phyloP scores from a whole-genome alignment of 129 eudicot genomes.

The carrot (Daucus carota) region DH1_v3.0 NC_030383.2:49286501-49287000 shows the following conservation, averaged over 20 bases:
- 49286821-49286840: not conserved
- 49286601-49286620: slow-evolving; percentile 59
- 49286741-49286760: not conserved
- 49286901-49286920: not conserved
- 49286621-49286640: slow-evolving; percentile 67
- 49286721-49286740: slow-evolving; percentile 82
- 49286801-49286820: not conserved
- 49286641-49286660: slow-evolving; percentile 58
- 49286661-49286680: slow-evolving; percentile 82
- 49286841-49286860: not conserved
- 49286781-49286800: not conserved
- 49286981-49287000: slow-evolving; percentile 51
- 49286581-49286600: slow-evolving; percentile 82
- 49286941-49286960: not conserved
- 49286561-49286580: slow-evolving; percentile 54
- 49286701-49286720: slow-evolving; percentile 97
- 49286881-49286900: not conserved
- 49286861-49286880: not conserved
- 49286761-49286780: not conserved
- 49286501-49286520: slow-evolving; percentile 85
- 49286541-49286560: slow-evolving; percentile 62
- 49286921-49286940: too few relatives aligned
- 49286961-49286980: slow-evolving; percentile 86
- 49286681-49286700: slow-evolving; percentile 88
- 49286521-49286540: slow-evolving; percentile 60